Evolutionary conservation across 139 green algal species (phyloP).

Genomic region (Asterochloris sp.): DNA sequence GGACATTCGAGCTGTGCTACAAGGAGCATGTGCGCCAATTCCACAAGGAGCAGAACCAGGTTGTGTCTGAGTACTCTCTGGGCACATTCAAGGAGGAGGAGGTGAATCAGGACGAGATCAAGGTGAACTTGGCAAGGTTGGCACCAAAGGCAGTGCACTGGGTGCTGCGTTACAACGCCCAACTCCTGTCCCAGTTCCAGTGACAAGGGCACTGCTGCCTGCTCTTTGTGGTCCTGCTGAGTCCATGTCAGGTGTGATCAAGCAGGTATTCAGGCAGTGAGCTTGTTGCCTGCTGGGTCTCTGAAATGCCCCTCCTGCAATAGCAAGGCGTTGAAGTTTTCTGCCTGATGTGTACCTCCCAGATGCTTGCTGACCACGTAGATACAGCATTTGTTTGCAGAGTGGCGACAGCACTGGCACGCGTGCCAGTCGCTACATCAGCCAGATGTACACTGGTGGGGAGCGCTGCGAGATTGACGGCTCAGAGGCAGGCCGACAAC

Average conservation of each 20-base stretch:
- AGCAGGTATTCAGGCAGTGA: background rate
- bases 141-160: too few relatives aligned
- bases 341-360: background rate
- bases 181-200: background rate
- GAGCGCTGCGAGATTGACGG: conserved; percentile 55
- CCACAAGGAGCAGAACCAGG: conserved; percentile 48
- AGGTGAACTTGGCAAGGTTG: conserved; percentile 26
- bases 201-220: background rate
- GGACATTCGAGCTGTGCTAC: conserved; percentile 91
- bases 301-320: background rate
- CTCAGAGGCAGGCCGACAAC: conserved; percentile 26
- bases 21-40: conserved; percentile 73
- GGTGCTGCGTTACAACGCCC: too few relatives aligned
- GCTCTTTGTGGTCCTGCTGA: background rate
- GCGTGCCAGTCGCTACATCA: conserved; percentile 51
- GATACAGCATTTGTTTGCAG: conserved; percentile 5
- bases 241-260: background rate
- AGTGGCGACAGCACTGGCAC: conserved; percentile 33
- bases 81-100: conserved; percentile 43
- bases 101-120: conserved; percentile 28
- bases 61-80: conserved; percentile 48
- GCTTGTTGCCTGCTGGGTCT: background rate
- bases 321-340: background rate
- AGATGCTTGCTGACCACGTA: background rate
- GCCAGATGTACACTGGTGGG: conserved; percentile 55